A percentile compares a stretch with the other conserved stretches of the same genome.
phyloP scores from a whole-genome alignment of 495 filamentous ascomycete genomes.

The Lophiostoma macrostomum region DNA sequence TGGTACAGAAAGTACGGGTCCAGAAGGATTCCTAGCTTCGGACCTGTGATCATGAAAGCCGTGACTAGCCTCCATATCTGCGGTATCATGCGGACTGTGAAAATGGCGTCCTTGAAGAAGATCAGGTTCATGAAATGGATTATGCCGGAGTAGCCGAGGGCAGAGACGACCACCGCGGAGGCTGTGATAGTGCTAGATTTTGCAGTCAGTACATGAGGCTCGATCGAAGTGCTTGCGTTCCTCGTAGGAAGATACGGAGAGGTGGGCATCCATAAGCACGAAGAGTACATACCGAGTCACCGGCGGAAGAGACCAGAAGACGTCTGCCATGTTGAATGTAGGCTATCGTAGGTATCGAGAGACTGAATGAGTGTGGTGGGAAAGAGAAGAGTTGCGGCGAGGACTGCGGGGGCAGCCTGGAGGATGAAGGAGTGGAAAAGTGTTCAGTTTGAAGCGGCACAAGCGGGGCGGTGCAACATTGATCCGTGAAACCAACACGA shows the following conservation, averaged over 20 bases:
- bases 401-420: constrained; percentile 27
- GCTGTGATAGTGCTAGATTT: constrained; percentile 70
- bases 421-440: constrained; percentile 6
- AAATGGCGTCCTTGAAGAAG: constrained; percentile 56
- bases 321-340: constrained; percentile 51
- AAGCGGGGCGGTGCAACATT: constrained; percentile 16
- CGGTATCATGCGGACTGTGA: constrained; percentile 57
- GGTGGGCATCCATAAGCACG: too few species aligned
- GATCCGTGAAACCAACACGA: too few species aligned
- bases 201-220: constrained; percentile 44
- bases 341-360: not conserved
- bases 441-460: constrained; percentile 17
- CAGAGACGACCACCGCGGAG: constrained; percentile 61
- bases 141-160: constrained; percentile 59
- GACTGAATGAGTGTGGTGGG: constrained; percentile 7
- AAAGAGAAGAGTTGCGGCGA: constrained; percentile 5
- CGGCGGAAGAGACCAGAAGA: constrained; percentile 68
- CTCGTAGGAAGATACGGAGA: too few species aligned
- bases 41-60: constrained; percentile 68
- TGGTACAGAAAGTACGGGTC: constrained; percentile 79
- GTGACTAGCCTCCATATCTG: constrained; percentile 68
- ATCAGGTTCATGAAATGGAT: constrained; percentile 53
- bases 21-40: constrained; percentile 62
- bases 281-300: constrained; percentile 69
- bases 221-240: too few species aligned